phyloP scores from a whole-genome alignment of 2,329 filamentous ascomycete genomes.

The Stagonosporopsis rhizophila region DNA sequence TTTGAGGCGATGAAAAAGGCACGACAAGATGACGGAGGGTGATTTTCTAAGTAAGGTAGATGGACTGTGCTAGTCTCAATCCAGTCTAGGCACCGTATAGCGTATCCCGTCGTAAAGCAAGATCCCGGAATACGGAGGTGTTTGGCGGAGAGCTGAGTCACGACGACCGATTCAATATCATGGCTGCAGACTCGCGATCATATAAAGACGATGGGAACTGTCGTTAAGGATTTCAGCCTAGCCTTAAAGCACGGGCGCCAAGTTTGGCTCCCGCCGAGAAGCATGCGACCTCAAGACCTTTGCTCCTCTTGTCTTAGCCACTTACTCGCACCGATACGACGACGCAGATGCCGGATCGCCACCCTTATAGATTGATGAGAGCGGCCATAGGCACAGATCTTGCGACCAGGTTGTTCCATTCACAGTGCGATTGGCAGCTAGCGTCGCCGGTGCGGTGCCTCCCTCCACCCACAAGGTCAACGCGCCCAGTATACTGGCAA shows the following conservation, averaged over 20 bases:
- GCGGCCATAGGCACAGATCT: slow-evolving; percentile 25
- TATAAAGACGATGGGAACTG: background rate
- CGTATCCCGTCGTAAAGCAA: background rate
- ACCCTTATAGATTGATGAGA: slow-evolving; percentile 17
- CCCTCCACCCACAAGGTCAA: slow-evolving; percentile 36
- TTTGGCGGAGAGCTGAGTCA: background rate
- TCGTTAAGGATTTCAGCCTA: background rate
- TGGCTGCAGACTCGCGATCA: background rate
- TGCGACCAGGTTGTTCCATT: slow-evolving; percentile 11
- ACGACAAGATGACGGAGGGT: background rate
- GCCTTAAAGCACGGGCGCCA: no score
- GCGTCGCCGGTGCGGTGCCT: slow-evolving; percentile 21
- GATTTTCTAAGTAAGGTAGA: background rate
- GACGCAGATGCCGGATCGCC: slow-evolving; percentile 12
- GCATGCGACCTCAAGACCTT: background rate
- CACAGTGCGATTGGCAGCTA: slow-evolving; percentile 18
- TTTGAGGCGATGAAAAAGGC: background rate
- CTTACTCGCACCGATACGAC: slow-evolving; percentile 9
- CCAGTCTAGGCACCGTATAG: background rate
- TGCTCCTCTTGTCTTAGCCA: background rate
- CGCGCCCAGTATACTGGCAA: slow-evolving; percentile 40
- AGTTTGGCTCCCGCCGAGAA: no score
- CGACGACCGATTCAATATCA: no score
- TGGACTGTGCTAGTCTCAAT: background rate
- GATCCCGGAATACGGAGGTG: background rate